Percentiles rank a stretch among this genome's conserved stretches.
These are phyloP conservation scores for Colletotrichum tanaceti DNA, from an alignment of 2,329 filamentous ascomycete genomes.

Conservation along the genomic window DNA sequence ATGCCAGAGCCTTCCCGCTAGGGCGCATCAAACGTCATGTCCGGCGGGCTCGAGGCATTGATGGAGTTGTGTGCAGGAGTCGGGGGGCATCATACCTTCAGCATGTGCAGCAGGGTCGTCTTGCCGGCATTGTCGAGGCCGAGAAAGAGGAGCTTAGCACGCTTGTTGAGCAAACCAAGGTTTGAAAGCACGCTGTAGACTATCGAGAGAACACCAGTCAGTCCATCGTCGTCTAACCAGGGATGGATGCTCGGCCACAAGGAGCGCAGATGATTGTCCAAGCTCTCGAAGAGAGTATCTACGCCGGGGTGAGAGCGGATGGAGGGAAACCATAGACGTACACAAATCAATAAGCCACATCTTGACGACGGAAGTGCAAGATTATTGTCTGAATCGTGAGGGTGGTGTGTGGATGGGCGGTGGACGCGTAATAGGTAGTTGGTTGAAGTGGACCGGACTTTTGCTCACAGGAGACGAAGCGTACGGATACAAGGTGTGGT, in stretches of 20 bases:
- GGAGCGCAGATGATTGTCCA: constrained; percentile 20
- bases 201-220: constrained; percentile 48
- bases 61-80: background rate
- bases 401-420: constrained; percentile 34
- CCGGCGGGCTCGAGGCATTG: background rate
- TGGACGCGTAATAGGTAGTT: constrained; percentile 33
- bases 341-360: constrained; percentile 99
- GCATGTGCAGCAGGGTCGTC: constrained; percentile 93
- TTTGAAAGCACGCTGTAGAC: constrained; percentile 92
- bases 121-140: constrained; percentile 95
- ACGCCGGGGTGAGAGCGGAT: background rate
- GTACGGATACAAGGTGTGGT: too few relatives aligned
- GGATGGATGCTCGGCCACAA: constrained; percentile 30
- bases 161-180: constrained; percentile 92
- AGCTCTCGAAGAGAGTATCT: constrained; percentile 18
- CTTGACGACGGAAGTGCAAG: constrained; percentile 48
- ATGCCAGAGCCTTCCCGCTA: constrained; percentile 6
- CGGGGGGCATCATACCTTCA: constrained; percentile 77
- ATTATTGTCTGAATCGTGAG: constrained; percentile 31
- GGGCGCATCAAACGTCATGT: constrained; percentile 15
- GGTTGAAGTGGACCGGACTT: constrained; percentile 33
- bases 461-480: constrained; percentile 34
- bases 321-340: constrained; percentile 61
- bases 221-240: constrained; percentile 33
- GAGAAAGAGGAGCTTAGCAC: constrained; percentile 93